Base-by-base conservation (phyloP, 2,329 filamentous ascomycete species). In the Stagonosporopsis vannaccii region DNA sequence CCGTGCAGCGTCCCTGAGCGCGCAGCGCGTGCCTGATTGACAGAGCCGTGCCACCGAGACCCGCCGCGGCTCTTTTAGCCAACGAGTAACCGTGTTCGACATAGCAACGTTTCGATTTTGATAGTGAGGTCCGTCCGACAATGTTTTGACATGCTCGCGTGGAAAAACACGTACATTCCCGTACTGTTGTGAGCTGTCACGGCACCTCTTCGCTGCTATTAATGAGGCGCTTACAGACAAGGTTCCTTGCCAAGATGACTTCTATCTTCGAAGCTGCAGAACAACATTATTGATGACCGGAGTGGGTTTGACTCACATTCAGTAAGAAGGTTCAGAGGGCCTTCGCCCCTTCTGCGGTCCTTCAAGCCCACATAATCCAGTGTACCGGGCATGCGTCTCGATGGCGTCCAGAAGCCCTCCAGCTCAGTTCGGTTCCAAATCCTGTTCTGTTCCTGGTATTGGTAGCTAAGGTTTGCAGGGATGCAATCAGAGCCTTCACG, bases 1-100 rank as follows among this genome's bases (percentile, higher is more conserved):
- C 51, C 48, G 36, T 43, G 53, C 53, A 32, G 47, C 44, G 45
- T 48, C 44, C 51, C 51, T 55, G 44, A 43, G 45, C 42, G 33
- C 35, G 45, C 46, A 15, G 46, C 39, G 33, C 44, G 30, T 44
- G 40, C 39, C 5, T 32, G 30, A 32, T 32, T 32, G 30, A 32
- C 25, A 47, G 30, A 36, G 28, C 47, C 54, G 54, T 58, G 55
- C 43, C 55, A 52, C 15, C 28, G 23, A 15, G 40, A 52, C 39
- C 48, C 33, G 42, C n/a, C 19, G 13, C 32, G 22, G n/a, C 35
- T 50, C 6, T 33, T 33, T 19, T 12, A 6, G 20, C 45, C 52
- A 35, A 39, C 39, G 20, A 49, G 28, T 12, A 22, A n/a, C 19
- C 32, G 37, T 36, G 48, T 25, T 32, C 12, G 23, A 11, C 30